Percentiles rank a stretch among this genome's conserved stretches.
phyloP scores from a whole-genome alignment of 1,139 yeast genomes.

The Geotrichum aggregatum region DNA sequence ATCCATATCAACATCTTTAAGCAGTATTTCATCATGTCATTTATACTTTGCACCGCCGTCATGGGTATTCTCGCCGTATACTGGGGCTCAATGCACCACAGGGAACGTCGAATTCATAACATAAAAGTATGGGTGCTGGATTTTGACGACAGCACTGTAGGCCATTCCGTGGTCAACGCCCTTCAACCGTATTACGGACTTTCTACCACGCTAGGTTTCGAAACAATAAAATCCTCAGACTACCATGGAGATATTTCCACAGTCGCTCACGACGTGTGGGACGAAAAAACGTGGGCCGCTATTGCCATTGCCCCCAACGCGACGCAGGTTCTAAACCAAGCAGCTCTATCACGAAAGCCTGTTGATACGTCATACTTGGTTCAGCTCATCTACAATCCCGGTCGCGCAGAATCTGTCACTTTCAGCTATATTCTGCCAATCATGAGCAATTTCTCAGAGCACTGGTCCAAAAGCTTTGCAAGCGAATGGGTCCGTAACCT shows the following conservation, averaged over 20 bases:
- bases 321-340: conserved; percentile 19
- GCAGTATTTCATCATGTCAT: conserved; percentile 2
- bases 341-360: not conserved
- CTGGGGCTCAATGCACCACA: conserved; percentile 54
- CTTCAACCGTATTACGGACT: conserved; percentile 49
- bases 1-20: not conserved
- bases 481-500: not conserved
- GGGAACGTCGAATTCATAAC: conserved; percentile 38
- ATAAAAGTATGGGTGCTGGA: conserved; percentile 47
- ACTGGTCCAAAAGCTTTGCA: not conserved
- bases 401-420: conserved; percentile 8
- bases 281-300: conserved; percentile 28
- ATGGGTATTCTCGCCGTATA: conserved; percentile 48
- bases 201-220: conserved; percentile 12
- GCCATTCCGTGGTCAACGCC: conserved; percentile 56
- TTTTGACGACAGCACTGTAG: conserved; percentile 40
- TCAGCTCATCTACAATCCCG: conserved; percentile 10
- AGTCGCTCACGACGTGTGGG: conserved; percentile 14
- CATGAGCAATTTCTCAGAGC: conserved; percentile 23
- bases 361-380: not conserved
- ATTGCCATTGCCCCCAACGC: conserved; percentile 26
- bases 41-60: conserved; percentile 17
- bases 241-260: conserved; percentile 9
- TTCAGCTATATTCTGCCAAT: conserved; percentile 9
- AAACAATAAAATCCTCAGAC: conserved; percentile 13